These are phyloP conservation scores for Podospora pseudoanserina DNA, from an alignment of 495 filamentous ascomycete species.

Conservation along the genomic window DNA sequence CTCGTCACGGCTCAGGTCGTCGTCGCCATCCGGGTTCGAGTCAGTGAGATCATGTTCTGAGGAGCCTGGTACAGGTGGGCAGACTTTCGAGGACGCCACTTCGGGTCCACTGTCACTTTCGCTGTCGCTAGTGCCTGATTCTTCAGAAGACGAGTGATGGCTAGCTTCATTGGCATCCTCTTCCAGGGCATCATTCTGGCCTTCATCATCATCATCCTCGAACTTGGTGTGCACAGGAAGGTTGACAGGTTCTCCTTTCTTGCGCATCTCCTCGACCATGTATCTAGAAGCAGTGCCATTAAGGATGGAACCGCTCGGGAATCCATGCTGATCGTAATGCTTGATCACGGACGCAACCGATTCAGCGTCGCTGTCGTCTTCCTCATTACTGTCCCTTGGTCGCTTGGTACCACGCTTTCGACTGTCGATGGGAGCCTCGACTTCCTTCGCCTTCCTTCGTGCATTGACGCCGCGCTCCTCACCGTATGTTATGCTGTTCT, in stretches of 20 bases:
- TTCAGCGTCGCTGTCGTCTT: constrained; percentile 31
- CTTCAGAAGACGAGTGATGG: not conserved
- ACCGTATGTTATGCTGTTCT: not conserved
- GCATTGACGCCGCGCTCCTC: not conserved
- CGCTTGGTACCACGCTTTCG: not conserved
- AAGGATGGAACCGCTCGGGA: constrained; percentile 49
- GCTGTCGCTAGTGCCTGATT: constrained; percentile 8
- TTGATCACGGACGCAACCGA: constrained; percentile 32
- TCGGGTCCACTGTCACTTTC: constrained; percentile 24
- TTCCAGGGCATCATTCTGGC: not conserved
- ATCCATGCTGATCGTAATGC: constrained; percentile 47
- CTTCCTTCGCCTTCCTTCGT: not conserved
- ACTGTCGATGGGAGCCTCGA: not conserved
- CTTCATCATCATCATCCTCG: constrained; percentile 3
- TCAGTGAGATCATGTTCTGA: not conserved
- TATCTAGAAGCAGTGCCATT: constrained; percentile 39
- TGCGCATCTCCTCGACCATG: constrained; percentile 34
- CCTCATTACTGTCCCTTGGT: constrained; percentile 10
- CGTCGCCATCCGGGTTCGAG: not conserved
- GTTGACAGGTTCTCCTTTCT: constrained; percentile 29
- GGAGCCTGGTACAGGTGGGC: not conserved
- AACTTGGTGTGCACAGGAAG: constrained; percentile 32
- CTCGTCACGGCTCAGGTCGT: not conserved
- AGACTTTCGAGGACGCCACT: constrained; percentile 15
- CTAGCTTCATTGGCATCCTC: constrained; percentile 3